These are phyloP conservation scores for Sclerotinia spermophila DNA, from an alignment of 2,329 filamentous ascomycete species.

Conservation along the genomic window DNA sequence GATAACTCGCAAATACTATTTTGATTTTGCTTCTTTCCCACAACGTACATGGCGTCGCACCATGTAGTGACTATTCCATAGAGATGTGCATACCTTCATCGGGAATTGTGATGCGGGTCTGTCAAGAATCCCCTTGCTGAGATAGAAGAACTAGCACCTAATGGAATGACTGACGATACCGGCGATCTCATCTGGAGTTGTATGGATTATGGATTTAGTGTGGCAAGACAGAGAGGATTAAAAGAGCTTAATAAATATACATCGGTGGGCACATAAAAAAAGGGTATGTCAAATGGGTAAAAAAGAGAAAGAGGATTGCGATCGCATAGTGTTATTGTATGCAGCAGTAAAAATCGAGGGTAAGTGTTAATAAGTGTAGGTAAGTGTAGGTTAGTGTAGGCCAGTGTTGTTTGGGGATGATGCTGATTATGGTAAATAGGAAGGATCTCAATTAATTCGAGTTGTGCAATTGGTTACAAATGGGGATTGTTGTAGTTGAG, in stretches of 20 bases:
- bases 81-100: slow-evolving; percentile 36
- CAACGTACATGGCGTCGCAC: slow-evolving; percentile 1
- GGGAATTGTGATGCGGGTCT: slow-evolving; percentile 24
- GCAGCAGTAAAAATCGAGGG: not conserved
- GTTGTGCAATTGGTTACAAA: slow-evolving; percentile 15
- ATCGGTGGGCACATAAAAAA: not conserved
- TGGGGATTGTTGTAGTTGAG: not conserved
- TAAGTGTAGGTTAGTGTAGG: not conserved
- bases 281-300: not conserved
- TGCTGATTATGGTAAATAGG: slow-evolving; percentile 2
- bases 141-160: slow-evolving; percentile 32
- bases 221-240: not conserved
- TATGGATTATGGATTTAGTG: not conserved
- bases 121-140: slow-evolving; percentile 33
- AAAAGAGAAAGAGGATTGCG: not conserved
- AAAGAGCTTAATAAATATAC: slow-evolving; percentile 14
- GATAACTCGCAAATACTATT: not conserved
- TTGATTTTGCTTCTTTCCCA: slow-evolving; percentile 4
- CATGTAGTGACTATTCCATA: not conserved
- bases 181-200: slow-evolving; percentile 36
- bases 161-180: slow-evolving; percentile 30
- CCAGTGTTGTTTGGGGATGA: not conserved
- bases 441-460: slow-evolving; percentile 16
- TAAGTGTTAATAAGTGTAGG: too few species aligned
- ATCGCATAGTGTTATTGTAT: slow-evolving; percentile 14